Percentiles rank a stretch among this genome's conserved stretches.
Evolutionary conservation across 495 filamentous ascomycete genomes (phyloP).

Genomic region (Opeltia flavorubescens): DNA sequence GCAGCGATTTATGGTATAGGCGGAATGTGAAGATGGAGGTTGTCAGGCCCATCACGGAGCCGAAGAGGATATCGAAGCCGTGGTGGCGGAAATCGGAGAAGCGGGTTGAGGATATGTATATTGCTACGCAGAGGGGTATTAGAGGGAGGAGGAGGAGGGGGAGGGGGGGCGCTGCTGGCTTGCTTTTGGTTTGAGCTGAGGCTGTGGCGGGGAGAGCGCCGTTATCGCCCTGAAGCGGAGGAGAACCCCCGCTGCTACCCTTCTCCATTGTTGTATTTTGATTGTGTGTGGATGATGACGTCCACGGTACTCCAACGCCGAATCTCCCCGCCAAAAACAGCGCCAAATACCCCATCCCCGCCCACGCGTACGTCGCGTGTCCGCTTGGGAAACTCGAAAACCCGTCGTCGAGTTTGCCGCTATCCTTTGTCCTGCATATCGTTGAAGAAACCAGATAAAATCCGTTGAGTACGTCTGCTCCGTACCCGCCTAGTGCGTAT

Average conservation of each 20-base stretch:
- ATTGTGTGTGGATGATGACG: conserved; percentile 10
- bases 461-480: conserved; percentile 25
- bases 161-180: conserved; percentile 45
- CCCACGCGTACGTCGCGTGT: conserved; percentile 48
- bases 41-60: conserved; percentile 39
- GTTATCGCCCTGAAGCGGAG: conserved; percentile 9
- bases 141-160: conserved; percentile 42
- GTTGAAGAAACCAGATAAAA: conserved; percentile 35
- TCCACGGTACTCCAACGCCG: conserved; percentile 44
- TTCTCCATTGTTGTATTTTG: too few relatives aligned
- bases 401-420: conserved; percentile 35
- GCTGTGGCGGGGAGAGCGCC: background rate
- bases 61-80: conserved; percentile 50
- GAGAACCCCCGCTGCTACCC: too few relatives aligned
- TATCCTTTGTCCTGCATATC: conserved; percentile 36
- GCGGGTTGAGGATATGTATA: conserved; percentile 47
- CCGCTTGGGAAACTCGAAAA: conserved; percentile 57
- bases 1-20: conserved; percentile 57
- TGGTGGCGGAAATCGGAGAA: conserved; percentile 51
- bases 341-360: conserved; percentile 47
- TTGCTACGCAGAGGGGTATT: conserved; percentile 40
- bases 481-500: conserved; percentile 37
- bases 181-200: conserved; percentile 5
- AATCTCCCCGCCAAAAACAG: conserved; percentile 54
- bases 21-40: conserved; percentile 43